Percentiles rank a stretch among this genome's conserved stretches.
Conservation (phyloP, 2,329 filamentous ascomycete genomes). For the Sclerotinia spermophila region DNA sequence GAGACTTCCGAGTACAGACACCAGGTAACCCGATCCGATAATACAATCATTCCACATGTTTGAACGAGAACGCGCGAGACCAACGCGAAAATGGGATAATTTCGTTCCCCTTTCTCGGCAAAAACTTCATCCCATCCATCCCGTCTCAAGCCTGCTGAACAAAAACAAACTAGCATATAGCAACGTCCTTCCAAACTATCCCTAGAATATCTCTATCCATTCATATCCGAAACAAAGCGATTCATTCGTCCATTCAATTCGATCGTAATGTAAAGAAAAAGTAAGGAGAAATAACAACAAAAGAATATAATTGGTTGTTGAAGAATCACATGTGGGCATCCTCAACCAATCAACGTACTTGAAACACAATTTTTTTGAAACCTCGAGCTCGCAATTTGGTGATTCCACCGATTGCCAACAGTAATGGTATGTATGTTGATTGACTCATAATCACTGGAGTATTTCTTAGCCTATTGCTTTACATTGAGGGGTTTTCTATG, state of each 20-base stretch:
- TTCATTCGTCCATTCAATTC: not conserved
- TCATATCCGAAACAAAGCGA: not conserved
- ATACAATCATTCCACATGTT: not conserved
- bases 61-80: not conserved
- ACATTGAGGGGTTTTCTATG: not conserved
- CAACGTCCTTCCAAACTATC: not conserved
- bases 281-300: too few relatives aligned
- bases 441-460: not conserved
- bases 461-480: not conserved
- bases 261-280: too few relatives aligned
- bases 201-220: not conserved
- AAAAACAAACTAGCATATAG: not conserved
- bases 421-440: not conserved
- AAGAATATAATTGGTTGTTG: not conserved
- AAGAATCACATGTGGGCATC: not conserved
- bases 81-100: not conserved
- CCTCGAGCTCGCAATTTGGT: not conserved
- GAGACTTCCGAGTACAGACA: not conserved
- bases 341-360: conserved; percentile 4
- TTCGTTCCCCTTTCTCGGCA: not conserved
- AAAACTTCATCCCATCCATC: not conserved
- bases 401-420: not conserved
- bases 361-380: conserved; percentile 4
- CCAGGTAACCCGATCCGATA: not conserved
- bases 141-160: not conserved